Conservation (phyloP, 2,329 filamentous ascomycete species). For the Verticillium albo-atrum region DNA sequence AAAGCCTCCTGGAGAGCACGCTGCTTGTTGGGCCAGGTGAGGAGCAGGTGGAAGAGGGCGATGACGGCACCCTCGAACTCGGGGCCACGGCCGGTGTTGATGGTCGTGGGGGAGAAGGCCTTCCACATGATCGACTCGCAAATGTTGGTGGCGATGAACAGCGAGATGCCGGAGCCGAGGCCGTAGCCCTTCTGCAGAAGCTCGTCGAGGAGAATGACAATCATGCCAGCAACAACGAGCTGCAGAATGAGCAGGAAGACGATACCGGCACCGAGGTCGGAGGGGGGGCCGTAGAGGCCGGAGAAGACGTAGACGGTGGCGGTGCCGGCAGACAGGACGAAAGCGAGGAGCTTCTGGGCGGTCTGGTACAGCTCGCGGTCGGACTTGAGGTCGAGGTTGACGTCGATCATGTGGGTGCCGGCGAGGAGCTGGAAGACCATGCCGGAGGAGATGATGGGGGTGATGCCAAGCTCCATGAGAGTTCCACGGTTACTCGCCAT, state of each 20-base stretch:
- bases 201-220: conserved; percentile 98
- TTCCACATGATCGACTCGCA: conserved; percentile 99
- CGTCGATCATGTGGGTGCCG: conserved; percentile 98
- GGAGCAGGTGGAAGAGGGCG: conserved; percentile 92
- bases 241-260: conserved; percentile 98
- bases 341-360: conserved; percentile 97
- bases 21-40: conserved; percentile 99
- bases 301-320: conserved; percentile 98
- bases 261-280: conserved; percentile 94
- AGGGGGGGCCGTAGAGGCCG: conserved; percentile 93
- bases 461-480: conserved; percentile 93
- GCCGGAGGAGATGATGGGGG: conserved; percentile 97
- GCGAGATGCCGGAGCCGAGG: conserved; percentile 95
- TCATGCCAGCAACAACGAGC: conserved; percentile 94
- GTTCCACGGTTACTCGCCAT: conserved; percentile 98
- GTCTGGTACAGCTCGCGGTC: conserved; percentile 99
- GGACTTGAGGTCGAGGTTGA: conserved; percentile 99
- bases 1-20: conserved; percentile 97
- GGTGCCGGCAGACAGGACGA: conserved; percentile 95
- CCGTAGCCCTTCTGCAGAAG: conserved; percentile 99
- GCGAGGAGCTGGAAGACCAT: conserved; percentile 99
- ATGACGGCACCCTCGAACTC: conserved; percentile 99
- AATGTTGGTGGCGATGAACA: conserved; percentile 99
- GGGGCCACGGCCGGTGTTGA: conserved; percentile 98
- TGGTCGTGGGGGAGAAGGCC: conserved; percentile 97